Base-by-base conservation (phyloP, 352 stramenopile genomes). In the Phytopythium delawarense region DNA sequence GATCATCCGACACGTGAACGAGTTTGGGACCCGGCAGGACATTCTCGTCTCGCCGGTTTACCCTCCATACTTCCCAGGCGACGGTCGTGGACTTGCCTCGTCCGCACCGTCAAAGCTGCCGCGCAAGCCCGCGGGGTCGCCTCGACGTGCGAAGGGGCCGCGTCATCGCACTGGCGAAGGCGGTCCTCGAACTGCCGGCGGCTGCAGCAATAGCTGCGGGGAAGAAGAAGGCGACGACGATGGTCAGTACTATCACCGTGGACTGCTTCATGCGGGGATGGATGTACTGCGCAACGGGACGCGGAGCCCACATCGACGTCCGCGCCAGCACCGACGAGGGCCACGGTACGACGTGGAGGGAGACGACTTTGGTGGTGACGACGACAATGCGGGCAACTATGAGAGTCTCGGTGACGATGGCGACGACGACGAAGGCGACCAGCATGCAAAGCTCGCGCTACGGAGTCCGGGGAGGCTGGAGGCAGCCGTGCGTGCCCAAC, bases 1-100 rank as follows among this genome's bases (percentile, higher is more conserved):
- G 34, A 75, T 91, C 16, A 65, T 89, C 23, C 75, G 73, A 32
- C 79, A 89, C 32, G 72, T 84, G 59, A 91, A 91, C 63, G 79
- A 89, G 59, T 89, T 89, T 46, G 82, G 82, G 8, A 76, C 45
- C 11, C 71, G 64, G 1, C 79, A 91, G 44, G 71, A 81, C 53
- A 71, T 91, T 15, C 71, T 89, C 7, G 54, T 89, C 21, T 89
- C 82, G 2, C 72, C 82, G 2, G 66, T 75, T 8, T 81, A 79
- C 18, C 72, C 82, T 13, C 78, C 79, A 13, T 88, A 72, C 48
- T 89, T 87, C 63, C 23, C 39, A 34, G 37, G 23, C 7, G 25
- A 60, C 5, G 13, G 15, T 37, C 54, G 21, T 20, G 35, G n/a
- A 4, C 32, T 25, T 1, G 30, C 21, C 37, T 44, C 32, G 8